Evolutionary conservation across 495 filamentous ascomycete species (phyloP).

Genomic region (Astrothelium subdiscretum): DNA sequence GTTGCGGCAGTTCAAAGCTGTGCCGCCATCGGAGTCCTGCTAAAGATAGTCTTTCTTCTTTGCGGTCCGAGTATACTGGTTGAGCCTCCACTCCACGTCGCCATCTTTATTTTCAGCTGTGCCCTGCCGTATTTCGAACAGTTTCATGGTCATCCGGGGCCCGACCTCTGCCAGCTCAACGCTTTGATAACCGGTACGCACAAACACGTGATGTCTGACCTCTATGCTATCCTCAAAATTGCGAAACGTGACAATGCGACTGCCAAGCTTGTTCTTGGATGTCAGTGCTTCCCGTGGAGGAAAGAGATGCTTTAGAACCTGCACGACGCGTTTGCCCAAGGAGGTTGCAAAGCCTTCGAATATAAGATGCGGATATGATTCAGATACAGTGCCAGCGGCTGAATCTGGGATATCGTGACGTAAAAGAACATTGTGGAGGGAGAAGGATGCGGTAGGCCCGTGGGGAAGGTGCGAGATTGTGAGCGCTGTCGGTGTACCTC

Average conservation of each 20-base stretch:
- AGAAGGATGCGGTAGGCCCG: constrained; percentile 84
- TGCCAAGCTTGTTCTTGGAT: constrained; percentile 60
- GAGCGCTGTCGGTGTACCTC: constrained; percentile 82
- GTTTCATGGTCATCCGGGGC: constrained; percentile 88
- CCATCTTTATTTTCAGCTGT: constrained; percentile 90
- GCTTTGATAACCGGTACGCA: constrained; percentile 71
- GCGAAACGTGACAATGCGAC: constrained; percentile 82
- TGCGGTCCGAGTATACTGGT: constrained; percentile 85
- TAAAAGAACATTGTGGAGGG: constrained; percentile 87
- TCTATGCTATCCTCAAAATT: constrained; percentile 93
- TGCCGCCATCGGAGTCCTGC: no score
- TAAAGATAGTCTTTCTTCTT: constrained; percentile 88
- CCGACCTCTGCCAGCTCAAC: constrained; percentile 94
- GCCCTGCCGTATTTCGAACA: constrained; percentile 90
- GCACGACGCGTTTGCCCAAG: constrained; percentile 74
- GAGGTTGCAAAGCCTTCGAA: constrained; percentile 85
- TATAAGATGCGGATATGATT: constrained; percentile 88
- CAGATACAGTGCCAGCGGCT: constrained; percentile 78
- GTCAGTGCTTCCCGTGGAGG: constrained; percentile 69
- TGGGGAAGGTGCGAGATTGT: constrained; percentile 88
- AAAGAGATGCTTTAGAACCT: constrained; percentile 90
- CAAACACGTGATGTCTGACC: constrained; percentile 70
- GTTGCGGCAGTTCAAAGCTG: not conserved
- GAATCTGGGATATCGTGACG: constrained; percentile 87
- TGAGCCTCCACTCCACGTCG: constrained; percentile 92